Evolutionary conservation across 495 filamentous ascomycete species (phyloP).

Genomic region (Bryoglossum gracile): DNA sequence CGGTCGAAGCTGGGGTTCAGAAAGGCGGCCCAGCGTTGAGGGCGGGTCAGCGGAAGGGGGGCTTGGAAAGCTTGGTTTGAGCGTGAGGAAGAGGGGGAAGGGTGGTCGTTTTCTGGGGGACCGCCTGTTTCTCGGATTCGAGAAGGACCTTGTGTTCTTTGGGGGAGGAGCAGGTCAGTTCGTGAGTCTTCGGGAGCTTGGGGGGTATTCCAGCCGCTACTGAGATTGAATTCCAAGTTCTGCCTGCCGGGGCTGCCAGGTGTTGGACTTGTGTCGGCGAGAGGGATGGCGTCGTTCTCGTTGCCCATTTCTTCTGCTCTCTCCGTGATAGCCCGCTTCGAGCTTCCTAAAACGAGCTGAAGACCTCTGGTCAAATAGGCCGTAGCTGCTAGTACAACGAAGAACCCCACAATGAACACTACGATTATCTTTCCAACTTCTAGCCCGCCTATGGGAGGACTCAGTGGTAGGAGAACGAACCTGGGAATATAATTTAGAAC

Average conservation of each 20-base stretch:
- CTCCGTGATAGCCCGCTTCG: slow-evolving; percentile 40
- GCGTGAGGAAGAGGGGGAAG: background rate
- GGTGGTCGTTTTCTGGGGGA: slow-evolving; percentile 25
- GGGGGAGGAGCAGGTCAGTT: slow-evolving; percentile 17
- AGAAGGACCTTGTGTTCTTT: slow-evolving; percentile 30
- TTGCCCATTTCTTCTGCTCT: slow-evolving; percentile 41
- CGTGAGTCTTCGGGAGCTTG: slow-evolving; percentile 11
- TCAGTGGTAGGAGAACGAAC: slow-evolving; percentile 47
- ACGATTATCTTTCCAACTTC: slow-evolving; percentile 49
- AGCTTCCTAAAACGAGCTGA: slow-evolving; percentile 39
- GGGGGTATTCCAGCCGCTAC: slow-evolving; percentile 11
- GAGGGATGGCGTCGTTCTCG: slow-evolving; percentile 35
- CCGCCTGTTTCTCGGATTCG: slow-evolving; percentile 33
- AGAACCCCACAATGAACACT: slow-evolving; percentile 46
- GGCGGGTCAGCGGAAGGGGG: slow-evolving; percentile 34
- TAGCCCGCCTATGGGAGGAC: slow-evolving; percentile 39
- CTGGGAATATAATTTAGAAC: slow-evolving; percentile 8
- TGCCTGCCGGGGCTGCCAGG: background rate
- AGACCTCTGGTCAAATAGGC: slow-evolving; percentile 44
- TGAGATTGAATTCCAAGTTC: slow-evolving; percentile 25
- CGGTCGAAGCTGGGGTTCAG: slow-evolving; percentile 36
- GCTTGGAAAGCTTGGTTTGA: slow-evolving; percentile 23
- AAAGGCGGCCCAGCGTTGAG: slow-evolving; percentile 38
- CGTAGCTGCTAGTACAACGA: slow-evolving; percentile 37
- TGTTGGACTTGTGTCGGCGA: slow-evolving; percentile 19